Base-by-base conservation (phyloP, 1,284 basidiomycete genomes). In the Erythrobasidium hasegawianum region DNA sequence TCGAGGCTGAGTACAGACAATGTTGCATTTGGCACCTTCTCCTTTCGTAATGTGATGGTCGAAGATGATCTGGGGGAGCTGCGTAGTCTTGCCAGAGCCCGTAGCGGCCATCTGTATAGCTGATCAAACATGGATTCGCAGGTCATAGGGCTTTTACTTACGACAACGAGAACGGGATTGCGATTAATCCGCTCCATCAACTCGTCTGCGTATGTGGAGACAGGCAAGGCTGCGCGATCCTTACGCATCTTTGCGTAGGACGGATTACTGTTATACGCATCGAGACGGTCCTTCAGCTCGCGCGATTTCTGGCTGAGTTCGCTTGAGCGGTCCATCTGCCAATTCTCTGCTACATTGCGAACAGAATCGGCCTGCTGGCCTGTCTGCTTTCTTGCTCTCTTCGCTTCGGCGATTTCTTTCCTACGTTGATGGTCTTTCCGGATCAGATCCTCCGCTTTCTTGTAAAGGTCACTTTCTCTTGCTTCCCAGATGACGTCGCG, bases 71-170 rank as follows among this genome's bases (percentile, higher is more conserved):
- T 70, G 66, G 1, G 74, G 73, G 1, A 74, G 76, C 76, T 89
- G 88, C 0, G 88, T 90, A 1, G 90, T 92, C 77, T 97, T 97
- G 40, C 93, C 94, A 69, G 88, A 92, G 59, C 93, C 90, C 2
- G 82, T 83, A 76, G 93, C 88, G 60, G 89, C 89, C 1, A 91
- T 87, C 43, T 47, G 14, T 33, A 11, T 33, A n/a, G 4, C 11
- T 33, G 5, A 33, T 33, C 33, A 33, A 11, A n/a, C n/a, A n/a
- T n/a, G n/a, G n/a, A n/a, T n/a, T n/a, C n/a, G n/a, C n/a, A n/a
- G n/a, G n/a, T n/a, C n/a, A n/a, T n/a, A n/a, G 11, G 33, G 4
- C 5, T 33, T 33, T 5, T 11, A 11, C 33, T 11, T 33, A 33
- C 33, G 14, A 62, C 40, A n/a, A 58, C 39, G 1, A 61, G 16